phyloP scores from a whole-genome alignment of 139 green algal species.

The Chlorella sp. region DNA sequence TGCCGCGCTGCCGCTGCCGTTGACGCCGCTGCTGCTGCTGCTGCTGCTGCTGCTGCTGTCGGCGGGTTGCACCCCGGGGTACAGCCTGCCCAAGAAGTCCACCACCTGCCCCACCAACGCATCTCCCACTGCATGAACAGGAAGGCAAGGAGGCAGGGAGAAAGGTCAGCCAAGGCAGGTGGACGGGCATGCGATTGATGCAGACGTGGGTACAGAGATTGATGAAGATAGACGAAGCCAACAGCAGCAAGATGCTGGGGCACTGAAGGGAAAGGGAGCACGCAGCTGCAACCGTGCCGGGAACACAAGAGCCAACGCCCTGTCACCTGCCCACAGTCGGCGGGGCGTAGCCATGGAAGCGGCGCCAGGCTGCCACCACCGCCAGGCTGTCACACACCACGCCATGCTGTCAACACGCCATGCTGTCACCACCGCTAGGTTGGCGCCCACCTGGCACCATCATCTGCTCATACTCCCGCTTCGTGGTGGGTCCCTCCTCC shows the following conservation, averaged over 20 bases:
- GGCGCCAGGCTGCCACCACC: too few species aligned
- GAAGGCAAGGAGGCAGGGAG: background rate
- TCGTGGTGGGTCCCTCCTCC: conserved; percentile 73
- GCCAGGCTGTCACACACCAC: too few species aligned
- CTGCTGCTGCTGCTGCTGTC: background rate
- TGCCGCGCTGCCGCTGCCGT: background rate
- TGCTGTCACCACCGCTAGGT: too few species aligned
- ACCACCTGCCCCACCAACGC: conserved; percentile 59
- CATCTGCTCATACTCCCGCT: conserved; percentile 75
- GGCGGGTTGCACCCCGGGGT: background rate
- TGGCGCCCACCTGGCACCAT: conserved; percentile 46
- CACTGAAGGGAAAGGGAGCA: too few species aligned
- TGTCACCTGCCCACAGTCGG: too few species aligned
- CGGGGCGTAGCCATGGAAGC: too few species aligned
- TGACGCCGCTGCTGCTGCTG: conserved; percentile 25
- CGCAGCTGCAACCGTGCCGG: too few species aligned
- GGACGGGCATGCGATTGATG: background rate
- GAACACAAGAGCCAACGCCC: too few species aligned
- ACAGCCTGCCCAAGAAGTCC: conserved; percentile 68
- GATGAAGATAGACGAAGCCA: too few species aligned
- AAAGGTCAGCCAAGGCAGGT: too few species aligned
- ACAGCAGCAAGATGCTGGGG: too few species aligned
- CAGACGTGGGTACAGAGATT: background rate
- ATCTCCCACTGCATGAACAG: conserved; percentile 42
- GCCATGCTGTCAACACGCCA: too few species aligned